Evolutionary conservation across 1,284 basidiomycete genomes (phyloP), one percentile per base, ranked within the genome.

Genomic region (Volvariella surrecta): DNA sequence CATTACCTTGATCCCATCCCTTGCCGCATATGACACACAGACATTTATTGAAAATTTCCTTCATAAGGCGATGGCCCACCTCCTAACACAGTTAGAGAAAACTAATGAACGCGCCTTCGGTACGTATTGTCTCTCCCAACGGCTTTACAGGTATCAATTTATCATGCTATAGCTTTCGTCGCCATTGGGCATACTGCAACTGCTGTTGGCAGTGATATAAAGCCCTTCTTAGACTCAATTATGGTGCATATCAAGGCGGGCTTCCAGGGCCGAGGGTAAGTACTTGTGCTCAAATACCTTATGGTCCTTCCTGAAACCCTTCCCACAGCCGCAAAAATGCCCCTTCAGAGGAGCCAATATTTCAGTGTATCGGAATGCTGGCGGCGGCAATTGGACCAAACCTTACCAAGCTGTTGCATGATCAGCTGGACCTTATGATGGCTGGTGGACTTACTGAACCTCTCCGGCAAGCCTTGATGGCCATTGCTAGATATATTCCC

Each of bases 281-380:
- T 64, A 31, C 45, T 89, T 98, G 57, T 97, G 97, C 62, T 74
- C 82, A 48, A n/a, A n/a, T 16, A 64, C 99, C 30, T 82, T 89
- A 56, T 77, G 80, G n/a, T n/a, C n/a, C 55, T 71, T 88, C 60
- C 93, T 90, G 89, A 91, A 54, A 50, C 79, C 63, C 31, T 22
- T 35, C 37, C 13, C 1, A n/a, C 56, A 91, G 91, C 37, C 91
- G 87, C 61, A 98, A 95, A 73, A 92, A 91, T 56, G 89, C 90
- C 2, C 88, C 89, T 3, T 83, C 88, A 11, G 95, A 98, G 64
- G 91, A 91, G 49, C 89, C 95, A 0, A 94, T 99, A 51, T 99
- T 99, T 59, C 90, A 98, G 68, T 99, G 96, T 62, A 79, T 99
- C 40, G 92, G 92, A 28, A 94, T 98, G 89, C 72, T 99, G 41